Evolutionary conservation across 2,329 filamentous ascomycete genomes (phyloP), one percentile per base, ranked within the genome.

Genomic region (Cercospora canescens): DNA sequence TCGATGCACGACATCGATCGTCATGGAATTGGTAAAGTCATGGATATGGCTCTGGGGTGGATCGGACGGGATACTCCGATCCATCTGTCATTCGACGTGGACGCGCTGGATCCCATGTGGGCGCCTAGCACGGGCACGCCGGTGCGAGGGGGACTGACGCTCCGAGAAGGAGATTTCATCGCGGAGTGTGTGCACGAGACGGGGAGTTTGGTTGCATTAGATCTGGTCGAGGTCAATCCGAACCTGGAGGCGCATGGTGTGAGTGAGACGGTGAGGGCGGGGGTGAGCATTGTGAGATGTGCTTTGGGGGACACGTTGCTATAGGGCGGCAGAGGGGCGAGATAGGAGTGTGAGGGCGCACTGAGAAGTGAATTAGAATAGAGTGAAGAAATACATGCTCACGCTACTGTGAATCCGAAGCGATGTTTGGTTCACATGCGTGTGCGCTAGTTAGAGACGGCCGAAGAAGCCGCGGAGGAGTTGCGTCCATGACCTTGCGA

Each of bases 1-100:
- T 94, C 91, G 82, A 99, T 99, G 95, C 95, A 97, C 78, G 95
- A 99, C 77, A 91, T 99, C 79, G 95, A 99, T 80, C 86, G 92
- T 62, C 86, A 98, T 77, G 95, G 95, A 55, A 99, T 99, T 75
- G 95, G 95, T 63, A 91, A 90, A 71, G 93, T 99, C 70, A 93
- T 99, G 82, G 95, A 98, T 76, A 96, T 97, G 94, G 94, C 94
- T n/a, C 86, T 99, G 61, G 94, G 90, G 34, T 94, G 97, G 83
- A 96, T 98, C 71, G 95, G 95, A 73, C 88, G 84, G 75, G 95
- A 98, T 78, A 97, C 94, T 0, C 95, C 95, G 48, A 97, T 99
- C 76, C 95, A 99, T 80, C 87, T 99, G 66, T 96, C 93, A 39
- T 98, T 99, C 75, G 95, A 99, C 78, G 93, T 99, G 72, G 95